Evolutionary conservation across 805 yeast genomes (phyloP).

Genomic region (Hanseniaspora clermontiae): DNA sequence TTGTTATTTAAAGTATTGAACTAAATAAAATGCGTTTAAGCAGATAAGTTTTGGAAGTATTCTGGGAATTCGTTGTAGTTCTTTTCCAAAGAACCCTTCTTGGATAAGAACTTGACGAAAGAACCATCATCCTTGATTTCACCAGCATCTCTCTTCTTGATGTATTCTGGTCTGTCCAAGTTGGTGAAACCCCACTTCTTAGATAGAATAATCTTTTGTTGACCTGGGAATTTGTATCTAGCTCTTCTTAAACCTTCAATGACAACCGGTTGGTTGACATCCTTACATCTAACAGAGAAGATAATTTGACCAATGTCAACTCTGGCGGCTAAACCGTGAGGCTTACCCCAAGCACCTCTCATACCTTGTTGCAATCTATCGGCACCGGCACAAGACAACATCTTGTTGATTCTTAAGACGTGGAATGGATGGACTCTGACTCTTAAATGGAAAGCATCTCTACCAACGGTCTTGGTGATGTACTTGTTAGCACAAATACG

Average conservation of each 20-base stretch:
- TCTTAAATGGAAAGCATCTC: slow-evolving; percentile 99
- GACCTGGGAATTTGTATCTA: slow-evolving; percentile 99
- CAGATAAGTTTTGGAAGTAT: slow-evolving; percentile 36
- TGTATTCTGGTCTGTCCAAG: slow-evolving; percentile 94
- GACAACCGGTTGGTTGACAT: slow-evolving; percentile 91
- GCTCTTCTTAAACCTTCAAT: slow-evolving; percentile 99
- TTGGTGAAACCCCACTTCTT: slow-evolving; percentile 99
- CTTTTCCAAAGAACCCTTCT: slow-evolving; percentile 86
- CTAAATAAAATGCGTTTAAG: slow-evolving; percentile 4
- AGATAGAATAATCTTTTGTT: slow-evolving; percentile 96
- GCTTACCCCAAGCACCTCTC: slow-evolving; percentile 99
- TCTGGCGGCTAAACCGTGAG: slow-evolving; percentile 99
- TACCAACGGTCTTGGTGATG: slow-evolving; percentile 93
- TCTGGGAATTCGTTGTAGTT: slow-evolving; percentile 93
- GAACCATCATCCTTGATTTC: slow-evolving; percentile 99
- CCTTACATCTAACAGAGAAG: slow-evolving; percentile 97
- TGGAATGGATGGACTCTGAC: slow-evolving; percentile 99
- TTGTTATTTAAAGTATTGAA: neutral
- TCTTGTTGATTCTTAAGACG: slow-evolving; percentile 99
- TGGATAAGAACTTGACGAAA: slow-evolving; percentile 94
- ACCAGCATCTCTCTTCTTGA: slow-evolving; percentile 87
- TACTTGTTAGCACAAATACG: slow-evolving; percentile 99
- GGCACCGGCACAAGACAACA: slow-evolving; percentile 99
- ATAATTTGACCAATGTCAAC: slow-evolving; percentile 97
- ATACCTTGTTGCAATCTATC: slow-evolving; percentile 99